Conservation (phyloP, 2,329 filamentous ascomycete genomes). For the Epichloe elymi region DNA sequence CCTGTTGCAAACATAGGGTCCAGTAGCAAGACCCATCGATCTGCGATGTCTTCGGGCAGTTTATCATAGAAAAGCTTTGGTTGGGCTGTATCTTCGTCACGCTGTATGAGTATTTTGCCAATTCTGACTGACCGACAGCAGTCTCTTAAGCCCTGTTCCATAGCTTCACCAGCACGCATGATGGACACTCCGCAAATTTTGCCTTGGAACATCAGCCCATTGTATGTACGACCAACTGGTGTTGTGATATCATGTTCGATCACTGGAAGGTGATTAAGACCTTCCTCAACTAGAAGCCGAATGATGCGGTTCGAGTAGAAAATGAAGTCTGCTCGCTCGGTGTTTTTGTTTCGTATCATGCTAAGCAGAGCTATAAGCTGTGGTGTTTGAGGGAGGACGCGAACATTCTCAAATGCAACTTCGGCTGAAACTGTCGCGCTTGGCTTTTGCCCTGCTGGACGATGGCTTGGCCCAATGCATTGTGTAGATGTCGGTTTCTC, state of each 20-base stretch:
- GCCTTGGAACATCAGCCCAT: conserved; percentile 87
- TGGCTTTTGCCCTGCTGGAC: conserved; percentile 63
- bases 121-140: conserved; percentile 97
- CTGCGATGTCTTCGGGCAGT: conserved; percentile 81
- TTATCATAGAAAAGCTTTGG: conserved; percentile 98
- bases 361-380: conserved; percentile 89
- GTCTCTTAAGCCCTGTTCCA: conserved; percentile 93
- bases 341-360: conserved; percentile 88
- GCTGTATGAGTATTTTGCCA: conserved; percentile 94
- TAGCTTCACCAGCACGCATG: conserved; percentile 94
- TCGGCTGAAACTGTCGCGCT: conserved; percentile 78
- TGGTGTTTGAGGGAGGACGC: conserved; percentile 83
- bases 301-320: conserved; percentile 99
- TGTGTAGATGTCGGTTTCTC: conserved; percentile 30
- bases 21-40: conserved; percentile 83
- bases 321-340: conserved; percentile 89
- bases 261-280: conserved; percentile 88
- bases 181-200: conserved; percentile 98
- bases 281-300: conserved; percentile 89
- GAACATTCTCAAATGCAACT: conserved; percentile 74
- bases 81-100: conserved; percentile 86
- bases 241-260: conserved; percentile 82
- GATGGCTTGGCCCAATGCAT: conserved; percentile 70
- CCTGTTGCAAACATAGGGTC: conserved; percentile 99
- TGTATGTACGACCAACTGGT: conserved; percentile 76